Percentiles rank a stretch among this genome's conserved stretches.
Conservation (phyloP, 441 rosid genomes). For the Pelargonium myrrhifolium region DNA sequence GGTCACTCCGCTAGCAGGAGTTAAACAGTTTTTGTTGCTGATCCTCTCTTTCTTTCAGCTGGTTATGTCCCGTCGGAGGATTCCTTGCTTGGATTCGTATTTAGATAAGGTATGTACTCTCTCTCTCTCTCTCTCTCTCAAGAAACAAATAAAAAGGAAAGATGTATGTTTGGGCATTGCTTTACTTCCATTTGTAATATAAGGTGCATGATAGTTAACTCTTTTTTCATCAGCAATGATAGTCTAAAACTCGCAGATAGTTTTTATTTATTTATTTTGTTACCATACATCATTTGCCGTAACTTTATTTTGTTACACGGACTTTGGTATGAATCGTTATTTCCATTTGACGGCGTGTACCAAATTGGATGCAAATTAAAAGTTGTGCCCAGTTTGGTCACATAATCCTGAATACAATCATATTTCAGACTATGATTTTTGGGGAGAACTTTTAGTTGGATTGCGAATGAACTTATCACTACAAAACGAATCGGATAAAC, state of each 20-base stretch:
- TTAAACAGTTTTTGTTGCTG: not conserved
- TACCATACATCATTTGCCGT: not conserved
- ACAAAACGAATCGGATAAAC: not conserved
- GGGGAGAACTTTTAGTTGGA: not conserved
- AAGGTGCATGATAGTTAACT: not conserved
- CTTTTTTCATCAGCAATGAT: too few species aligned
- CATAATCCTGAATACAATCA: not conserved
- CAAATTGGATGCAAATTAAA: too few species aligned
- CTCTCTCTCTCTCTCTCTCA: not conserved
- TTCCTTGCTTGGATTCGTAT: constrained; percentile 98
- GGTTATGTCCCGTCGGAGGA: constrained; percentile 82
- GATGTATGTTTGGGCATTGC: not conserved
- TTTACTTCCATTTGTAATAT: not conserved
- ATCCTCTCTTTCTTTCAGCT: constrained; percentile 43
- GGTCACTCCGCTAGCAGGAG: not conserved
- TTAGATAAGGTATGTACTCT: constrained; percentile 71
- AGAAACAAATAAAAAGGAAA: too few species aligned
- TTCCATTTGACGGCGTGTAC: too few species aligned
- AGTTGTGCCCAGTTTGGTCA: too few species aligned
- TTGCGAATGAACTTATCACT: not conserved
- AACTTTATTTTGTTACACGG: not conserved
- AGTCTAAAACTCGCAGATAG: not conserved
- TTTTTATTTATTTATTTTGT: not conserved
- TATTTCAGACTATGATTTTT: not conserved
- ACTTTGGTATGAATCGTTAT: too few species aligned